phyloP scores from a whole-genome alignment of 345 rosid species.

The rapeseed (Brassica napus) region DNA sequence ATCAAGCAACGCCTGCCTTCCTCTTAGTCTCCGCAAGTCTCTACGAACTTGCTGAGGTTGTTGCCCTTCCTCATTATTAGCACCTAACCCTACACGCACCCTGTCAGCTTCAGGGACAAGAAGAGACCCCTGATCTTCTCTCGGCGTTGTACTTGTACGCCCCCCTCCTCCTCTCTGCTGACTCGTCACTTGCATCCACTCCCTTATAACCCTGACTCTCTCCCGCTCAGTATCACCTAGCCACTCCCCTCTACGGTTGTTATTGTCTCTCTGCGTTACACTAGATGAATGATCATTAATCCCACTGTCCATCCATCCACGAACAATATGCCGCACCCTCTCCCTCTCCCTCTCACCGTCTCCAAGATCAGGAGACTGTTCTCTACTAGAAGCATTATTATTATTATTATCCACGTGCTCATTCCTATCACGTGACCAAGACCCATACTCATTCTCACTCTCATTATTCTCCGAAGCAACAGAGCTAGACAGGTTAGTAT shows the following conservation, averaged over 20 bases:
- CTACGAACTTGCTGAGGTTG: conserved; percentile 74
- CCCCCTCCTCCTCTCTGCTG: conserved; percentile 85
- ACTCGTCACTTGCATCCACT: conserved; percentile 96
- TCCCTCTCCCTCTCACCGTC: conserved; percentile 98
- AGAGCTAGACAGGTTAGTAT: conserved; percentile 43
- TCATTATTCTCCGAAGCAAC: conserved; percentile 60
- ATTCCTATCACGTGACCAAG: conserved; percentile 72
- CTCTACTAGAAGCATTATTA: conserved; percentile 68
- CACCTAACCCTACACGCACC: conserved; percentile 55
- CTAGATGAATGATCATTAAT: conserved; percentile 65
- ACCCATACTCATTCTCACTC: conserved; percentile 71
- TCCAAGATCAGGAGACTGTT: conserved; percentile 90
- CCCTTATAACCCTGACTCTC: conserved; percentile 95
- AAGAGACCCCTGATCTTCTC: conserved; percentile 59
- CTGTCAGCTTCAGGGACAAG: conserved; percentile 26
- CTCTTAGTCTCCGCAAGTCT: conserved; percentile 82
- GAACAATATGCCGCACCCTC: conserved; percentile 90
- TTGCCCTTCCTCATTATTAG: conserved; percentile 67
- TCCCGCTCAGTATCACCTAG: conserved; percentile 97
- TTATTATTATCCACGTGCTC: conserved; percentile 46
- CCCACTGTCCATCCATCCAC: conserved; percentile 94
- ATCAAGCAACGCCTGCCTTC: conserved; percentile 89
- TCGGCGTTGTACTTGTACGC: conserved; percentile 49
- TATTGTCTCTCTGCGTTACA: conserved; percentile 59
- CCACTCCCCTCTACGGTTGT: conserved; percentile 75